Base-by-base conservation (phyloP, 148 eudicot genomes). In the Fagopyrum homotropicum region DNA sequence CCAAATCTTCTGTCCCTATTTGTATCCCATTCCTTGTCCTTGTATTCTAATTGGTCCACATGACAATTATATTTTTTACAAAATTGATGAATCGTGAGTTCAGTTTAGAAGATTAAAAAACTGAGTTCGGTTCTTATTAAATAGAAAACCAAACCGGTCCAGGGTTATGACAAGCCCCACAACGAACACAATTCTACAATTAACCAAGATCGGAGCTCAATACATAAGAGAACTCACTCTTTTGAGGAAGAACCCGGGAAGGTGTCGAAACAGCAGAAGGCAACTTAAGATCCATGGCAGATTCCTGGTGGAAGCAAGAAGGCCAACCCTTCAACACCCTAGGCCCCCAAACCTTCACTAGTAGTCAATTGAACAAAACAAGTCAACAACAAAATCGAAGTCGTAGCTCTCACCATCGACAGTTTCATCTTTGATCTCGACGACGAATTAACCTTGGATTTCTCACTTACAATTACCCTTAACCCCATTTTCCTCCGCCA, bases 261-360 rank as follows among this genome's bases (percentile, higher is more conserved):
- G 84, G 93, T 52, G 78, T 80, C 0, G 87, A 87, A 64, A 75
- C 78, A 8, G 76, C 19, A 4, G 80, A 75, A 0, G 81, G 52
- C 44, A 87, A 74, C 80, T 81, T 84, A 60, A 84, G 79, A 79
- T 87, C 89, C 83, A 87, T 70, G 22, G 82, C 69, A 19, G 87
- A 40, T 44, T 88, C 89, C 11, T 84, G 90, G 17, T 83, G 81
- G 55, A 85, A 86, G 81, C 87, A 87, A 79, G 91, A 84, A 30
- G 93, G 96, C 96, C 96, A 91, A 6, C 91, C 93, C 75, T 89
- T 89, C 81, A 91, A 86, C 40, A 89, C 87, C 81, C 89, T 81
- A 56, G 97, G 92, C 14, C 93, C 93, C 97, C 91, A 91, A 77
- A 79, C 60, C 72, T 88, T 92, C 7, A 93, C 89, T 63, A 47